These are phyloP conservation scores for Scedosporium dehoogii DNA, from an alignment of 2,329 filamentous ascomycete genomes.

Conservation along the genomic window DNA sequence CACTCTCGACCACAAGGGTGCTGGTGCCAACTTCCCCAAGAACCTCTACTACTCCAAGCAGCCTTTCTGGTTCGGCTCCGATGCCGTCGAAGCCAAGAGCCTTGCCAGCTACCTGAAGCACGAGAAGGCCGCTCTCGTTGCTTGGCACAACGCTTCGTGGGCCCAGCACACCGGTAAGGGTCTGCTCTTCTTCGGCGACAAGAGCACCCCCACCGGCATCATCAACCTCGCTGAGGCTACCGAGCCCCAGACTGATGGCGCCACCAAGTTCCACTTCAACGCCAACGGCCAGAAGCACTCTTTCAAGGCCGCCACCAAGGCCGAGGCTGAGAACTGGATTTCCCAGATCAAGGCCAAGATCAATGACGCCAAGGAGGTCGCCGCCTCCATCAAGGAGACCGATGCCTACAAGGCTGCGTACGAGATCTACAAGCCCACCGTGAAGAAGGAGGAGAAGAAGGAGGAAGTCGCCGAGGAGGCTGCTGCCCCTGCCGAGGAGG, in stretches of 20 bases:
- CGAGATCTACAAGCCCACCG: slow-evolving; percentile 53
- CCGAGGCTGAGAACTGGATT: slow-evolving; percentile 91
- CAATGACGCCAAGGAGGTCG: slow-evolving; percentile 74
- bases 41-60: slow-evolving; percentile 86
- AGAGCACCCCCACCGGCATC: slow-evolving; percentile 68
- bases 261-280: slow-evolving; percentile 77
- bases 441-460: slow-evolving; percentile 31
- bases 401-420: slow-evolving; percentile 84
- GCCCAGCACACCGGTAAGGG: slow-evolving; percentile 91
- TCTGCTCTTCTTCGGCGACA: slow-evolving; percentile 84
- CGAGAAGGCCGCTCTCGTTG: slow-evolving; percentile 70
- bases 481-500: slow-evolving; percentile 22
- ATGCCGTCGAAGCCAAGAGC: slow-evolving; percentile 63
- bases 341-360: slow-evolving; percentile 72
- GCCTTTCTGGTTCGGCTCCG: slow-evolving; percentile 78
- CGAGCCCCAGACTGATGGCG: slow-evolving; percentile 66
- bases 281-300: slow-evolving; percentile 82
- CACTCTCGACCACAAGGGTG: slow-evolving; percentile 79
- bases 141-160: slow-evolving; percentile 78
- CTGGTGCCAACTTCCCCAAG: slow-evolving; percentile 73
- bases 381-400: slow-evolving; percentile 61
- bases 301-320: slow-evolving; percentile 68
- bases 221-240: slow-evolving; percentile 66
- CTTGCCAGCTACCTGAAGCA: slow-evolving; percentile 71
- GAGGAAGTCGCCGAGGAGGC: slow-evolving; percentile 21